Conservation (phyloP, 495 filamentous ascomycete genomes). For the Podospora anserina region DNA sequence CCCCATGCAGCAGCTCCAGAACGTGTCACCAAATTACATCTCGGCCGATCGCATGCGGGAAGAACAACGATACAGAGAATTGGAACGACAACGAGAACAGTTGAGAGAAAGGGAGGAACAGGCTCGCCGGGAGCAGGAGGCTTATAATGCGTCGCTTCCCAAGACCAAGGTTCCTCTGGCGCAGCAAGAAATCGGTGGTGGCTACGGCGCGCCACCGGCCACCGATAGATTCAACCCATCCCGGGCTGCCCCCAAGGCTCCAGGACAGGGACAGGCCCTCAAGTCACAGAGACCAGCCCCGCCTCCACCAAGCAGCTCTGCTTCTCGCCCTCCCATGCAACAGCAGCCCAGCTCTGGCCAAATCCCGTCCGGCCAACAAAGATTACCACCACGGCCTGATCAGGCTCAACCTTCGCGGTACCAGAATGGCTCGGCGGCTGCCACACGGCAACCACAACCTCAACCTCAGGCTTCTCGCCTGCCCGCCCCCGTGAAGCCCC, state of each 20-base stretch:
- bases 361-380: constrained; percentile 24
- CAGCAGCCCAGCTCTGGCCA: constrained; percentile 42
- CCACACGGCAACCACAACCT: constrained; percentile 36
- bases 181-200: constrained; percentile 78
- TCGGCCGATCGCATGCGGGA: constrained; percentile 56
- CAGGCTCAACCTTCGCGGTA: constrained; percentile 34
- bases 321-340: constrained; percentile 38
- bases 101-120: constrained; percentile 65
- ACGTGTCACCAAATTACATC: constrained; percentile 44
- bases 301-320: constrained; percentile 42
- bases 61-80: constrained; percentile 44
- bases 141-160: constrained; percentile 82
- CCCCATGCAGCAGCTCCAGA: constrained; percentile 44
- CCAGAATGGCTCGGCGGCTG: constrained; percentile 37
- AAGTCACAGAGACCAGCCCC: constrained; percentile 54
- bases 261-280: constrained; percentile 43
- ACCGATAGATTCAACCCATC: constrained; percentile 78
- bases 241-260: constrained; percentile 60
- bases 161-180: constrained; percentile 70
- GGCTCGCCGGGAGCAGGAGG: constrained; percentile 69
- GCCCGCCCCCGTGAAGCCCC: constrained; percentile 76
- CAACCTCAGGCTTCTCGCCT: constrained; percentile 50
- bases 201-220: constrained; percentile 46
- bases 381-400: constrained; percentile 30
- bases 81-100: constrained; percentile 42